These are phyloP conservation scores for Suillus clintonianus DNA, from an alignment of 768 basidiomycete genomes.

Conservation along the genomic window DNA sequence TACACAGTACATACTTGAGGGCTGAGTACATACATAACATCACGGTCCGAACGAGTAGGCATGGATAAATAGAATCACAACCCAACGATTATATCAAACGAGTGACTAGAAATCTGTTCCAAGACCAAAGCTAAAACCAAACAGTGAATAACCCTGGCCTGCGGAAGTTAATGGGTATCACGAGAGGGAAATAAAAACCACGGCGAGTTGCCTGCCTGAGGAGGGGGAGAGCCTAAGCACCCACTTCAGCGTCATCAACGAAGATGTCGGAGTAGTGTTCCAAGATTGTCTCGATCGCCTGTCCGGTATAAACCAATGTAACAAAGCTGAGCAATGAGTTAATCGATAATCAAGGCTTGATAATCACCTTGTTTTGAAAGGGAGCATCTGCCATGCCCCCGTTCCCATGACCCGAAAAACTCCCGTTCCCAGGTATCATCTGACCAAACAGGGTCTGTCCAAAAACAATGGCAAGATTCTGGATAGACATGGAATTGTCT, in stretches of 20 bases:
- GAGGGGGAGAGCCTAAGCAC: slow-evolving; percentile 14
- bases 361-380: slow-evolving; percentile 67
- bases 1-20: slow-evolving; percentile 7
- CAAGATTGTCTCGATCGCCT: slow-evolving; percentile 96
- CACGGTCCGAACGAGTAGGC: slow-evolving; percentile 13
- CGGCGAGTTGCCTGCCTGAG: slow-evolving; percentile 13
- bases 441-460: slow-evolving; percentile 96
- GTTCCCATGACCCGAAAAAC: slow-evolving; percentile 46
- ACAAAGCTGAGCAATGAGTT: not conserved
- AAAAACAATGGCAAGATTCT: slow-evolving; percentile 95
- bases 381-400: slow-evolving; percentile 69
- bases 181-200: slow-evolving; percentile 18
- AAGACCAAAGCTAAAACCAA: not conserved
- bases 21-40: slow-evolving; percentile 21
- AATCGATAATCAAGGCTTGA: not conserved
- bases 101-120: slow-evolving; percentile 1
- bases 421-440: slow-evolving; percentile 44
- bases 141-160: not conserved
- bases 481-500: slow-evolving; percentile 89
- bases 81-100: slow-evolving; percentile 4
- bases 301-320: slow-evolving; percentile 11
- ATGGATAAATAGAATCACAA: slow-evolving; percentile 21
- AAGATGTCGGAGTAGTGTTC: slow-evolving; percentile 96
- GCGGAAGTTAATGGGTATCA: slow-evolving; percentile 25
- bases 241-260: slow-evolving; percentile 77